phyloP scores from a whole-genome alignment of 2,329 filamentous ascomycete species.

The Ophiostoma ulmi region DNA sequence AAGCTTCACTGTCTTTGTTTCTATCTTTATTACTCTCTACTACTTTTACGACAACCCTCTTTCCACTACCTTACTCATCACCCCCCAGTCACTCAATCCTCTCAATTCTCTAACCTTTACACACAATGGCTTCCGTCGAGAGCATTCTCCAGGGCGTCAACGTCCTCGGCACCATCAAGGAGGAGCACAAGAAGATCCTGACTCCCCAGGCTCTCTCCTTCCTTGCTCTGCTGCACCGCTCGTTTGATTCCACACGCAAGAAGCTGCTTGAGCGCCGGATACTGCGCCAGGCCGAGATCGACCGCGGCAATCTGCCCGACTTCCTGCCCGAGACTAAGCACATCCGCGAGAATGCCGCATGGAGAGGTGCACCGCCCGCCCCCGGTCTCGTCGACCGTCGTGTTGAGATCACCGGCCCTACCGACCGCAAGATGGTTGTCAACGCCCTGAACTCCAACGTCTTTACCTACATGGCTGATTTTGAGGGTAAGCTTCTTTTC shows the following conservation, averaged over 20 bases:
- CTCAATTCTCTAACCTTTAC: too few relatives aligned
- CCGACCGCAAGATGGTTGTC: slow-evolving; percentile 97
- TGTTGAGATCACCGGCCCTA: slow-evolving; percentile 95
- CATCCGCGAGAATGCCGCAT: slow-evolving; percentile 88
- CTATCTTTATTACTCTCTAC: background rate
- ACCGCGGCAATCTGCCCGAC: slow-evolving; percentile 81
- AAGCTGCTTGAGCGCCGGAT: slow-evolving; percentile 79
- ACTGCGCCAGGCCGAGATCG: slow-evolving; percentile 84
- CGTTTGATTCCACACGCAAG: slow-evolving; percentile 88
- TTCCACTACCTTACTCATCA: background rate
- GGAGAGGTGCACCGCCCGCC: slow-evolving; percentile 87
- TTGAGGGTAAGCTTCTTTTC: slow-evolving; percentile 63
- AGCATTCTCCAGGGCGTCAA: slow-evolving; percentile 80
- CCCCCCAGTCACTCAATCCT: background rate
- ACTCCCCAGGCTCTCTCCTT: slow-evolving; percentile 87
- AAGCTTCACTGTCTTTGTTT: slow-evolving; percentile 1
- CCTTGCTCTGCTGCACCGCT: slow-evolving; percentile 87
- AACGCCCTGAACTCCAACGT: slow-evolving; percentile 95
- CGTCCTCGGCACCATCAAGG: slow-evolving; percentile 73
- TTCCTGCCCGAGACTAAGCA: slow-evolving; percentile 94
- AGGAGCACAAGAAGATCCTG: slow-evolving; percentile 82
- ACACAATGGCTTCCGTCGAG: slow-evolving; percentile 63
- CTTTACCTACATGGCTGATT: slow-evolving; percentile 99
- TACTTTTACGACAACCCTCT: background rate
- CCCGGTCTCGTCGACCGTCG: slow-evolving; percentile 89